phyloP scores from a whole-genome alignment of 169 alveolate species.

The Plasmodium knowlesi region DNA sequence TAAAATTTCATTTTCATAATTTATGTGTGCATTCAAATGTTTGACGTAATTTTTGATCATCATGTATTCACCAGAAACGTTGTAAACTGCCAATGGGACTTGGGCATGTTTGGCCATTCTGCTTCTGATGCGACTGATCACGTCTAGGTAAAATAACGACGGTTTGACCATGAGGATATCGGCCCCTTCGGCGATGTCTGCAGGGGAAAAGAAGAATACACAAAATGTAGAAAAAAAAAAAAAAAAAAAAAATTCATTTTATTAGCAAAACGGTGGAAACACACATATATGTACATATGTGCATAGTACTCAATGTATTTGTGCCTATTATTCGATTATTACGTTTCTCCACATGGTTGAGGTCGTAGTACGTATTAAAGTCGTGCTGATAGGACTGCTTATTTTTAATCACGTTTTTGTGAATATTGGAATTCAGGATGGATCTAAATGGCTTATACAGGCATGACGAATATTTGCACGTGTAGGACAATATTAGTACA shows the following conservation, averaged over 20 bases:
- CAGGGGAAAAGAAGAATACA: not conserved
- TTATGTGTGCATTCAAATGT: constrained; percentile 43
- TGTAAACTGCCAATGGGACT: constrained; percentile 80
- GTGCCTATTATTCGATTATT: not conserved
- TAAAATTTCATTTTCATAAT: constrained; percentile 86
- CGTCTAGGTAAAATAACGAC: constrained; percentile 77
- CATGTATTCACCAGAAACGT: constrained; percentile 82
- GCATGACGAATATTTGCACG: constrained; percentile 88
- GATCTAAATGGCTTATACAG: constrained; percentile 91
- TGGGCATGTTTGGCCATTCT: constrained; percentile 56
- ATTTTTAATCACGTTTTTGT: constrained; percentile 77
- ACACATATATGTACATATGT: not conserved
- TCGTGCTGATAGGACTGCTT: constrained; percentile 87
- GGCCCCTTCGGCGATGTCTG: constrained; percentile 82
- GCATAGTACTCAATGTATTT: too few species aligned
- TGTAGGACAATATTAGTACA: constrained; percentile 87
- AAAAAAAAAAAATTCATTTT: not conserved
- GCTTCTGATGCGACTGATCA: constrained; percentile 73
- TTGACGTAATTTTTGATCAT: constrained; percentile 80
- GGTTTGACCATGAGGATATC: constrained; percentile 83
- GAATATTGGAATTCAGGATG: constrained; percentile 86
- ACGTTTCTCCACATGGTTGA: constrained; percentile 73
- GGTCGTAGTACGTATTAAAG: constrained; percentile 67
- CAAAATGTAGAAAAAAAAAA: too few species aligned
- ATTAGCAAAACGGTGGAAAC: not conserved